A percentile compares a stretch with the other conserved stretches of the same genome.
Evolutionary conservation across 1,139 yeast genomes (phyloP).

Genomic region (Blastobotrys proliferans): DNA sequence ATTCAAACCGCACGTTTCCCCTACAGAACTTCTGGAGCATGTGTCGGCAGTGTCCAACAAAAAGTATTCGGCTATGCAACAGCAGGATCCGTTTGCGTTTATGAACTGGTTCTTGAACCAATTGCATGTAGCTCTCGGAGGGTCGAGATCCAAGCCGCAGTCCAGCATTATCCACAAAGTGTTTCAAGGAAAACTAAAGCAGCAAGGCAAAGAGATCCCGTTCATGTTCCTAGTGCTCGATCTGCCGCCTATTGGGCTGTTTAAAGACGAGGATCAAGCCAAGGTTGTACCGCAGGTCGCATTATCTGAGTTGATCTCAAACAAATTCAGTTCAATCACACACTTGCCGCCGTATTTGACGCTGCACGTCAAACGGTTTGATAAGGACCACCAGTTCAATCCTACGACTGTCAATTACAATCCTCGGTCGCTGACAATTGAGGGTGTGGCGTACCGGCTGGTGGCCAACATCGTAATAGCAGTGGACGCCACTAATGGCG

Average conservation of each 20-base stretch:
- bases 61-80: slow-evolving; percentile 38
- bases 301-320: slow-evolving; percentile 42
- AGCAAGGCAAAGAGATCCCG: slow-evolving; percentile 30
- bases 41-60: slow-evolving; percentile 44
- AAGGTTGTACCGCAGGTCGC: slow-evolving; percentile 51
- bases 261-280: slow-evolving; percentile 41
- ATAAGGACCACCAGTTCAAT: slow-evolving; percentile 45
- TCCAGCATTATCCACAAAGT: slow-evolving; percentile 30
- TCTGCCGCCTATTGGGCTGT: slow-evolving; percentile 55
- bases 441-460: slow-evolving; percentile 42
- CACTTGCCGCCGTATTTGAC: slow-evolving; percentile 53
- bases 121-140: slow-evolving; percentile 41
- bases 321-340: slow-evolving; percentile 36
- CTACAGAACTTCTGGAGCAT: slow-evolving; percentile 57
- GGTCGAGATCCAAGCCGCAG: slow-evolving; percentile 23
- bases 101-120: slow-evolving; percentile 57
- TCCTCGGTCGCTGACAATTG: slow-evolving; percentile 41
- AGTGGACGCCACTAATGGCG: slow-evolving; percentile 15
- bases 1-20: slow-evolving; percentile 60
- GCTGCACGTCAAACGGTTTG: slow-evolving; percentile 54
- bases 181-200: slow-evolving; percentile 53
- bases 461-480: slow-evolving; percentile 52
- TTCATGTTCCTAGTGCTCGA: slow-evolving; percentile 60
- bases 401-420: slow-evolving; percentile 65
- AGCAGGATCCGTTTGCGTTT: slow-evolving; percentile 52